Evolutionary conservation across 768 basidiomycete species (phyloP).

Genomic region (Lepiota subincarnata): DNA sequence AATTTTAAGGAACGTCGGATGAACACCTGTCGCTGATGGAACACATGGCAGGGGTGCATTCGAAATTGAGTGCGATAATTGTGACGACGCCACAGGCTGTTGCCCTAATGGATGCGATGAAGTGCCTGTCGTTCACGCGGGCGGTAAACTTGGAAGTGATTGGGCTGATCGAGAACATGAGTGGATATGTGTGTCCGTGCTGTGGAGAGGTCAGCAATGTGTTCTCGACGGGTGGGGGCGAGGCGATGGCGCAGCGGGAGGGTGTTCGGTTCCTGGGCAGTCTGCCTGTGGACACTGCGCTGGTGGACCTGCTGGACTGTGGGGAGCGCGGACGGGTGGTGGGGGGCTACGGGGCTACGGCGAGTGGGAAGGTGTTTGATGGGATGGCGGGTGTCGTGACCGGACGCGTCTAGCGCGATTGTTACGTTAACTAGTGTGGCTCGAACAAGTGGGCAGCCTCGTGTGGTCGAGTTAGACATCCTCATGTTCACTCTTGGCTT

Average conservation of each 20-base stretch:
- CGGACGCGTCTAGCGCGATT: background rate
- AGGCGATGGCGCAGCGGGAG: slow-evolving; percentile 79
- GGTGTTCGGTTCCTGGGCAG: slow-evolving; percentile 76
- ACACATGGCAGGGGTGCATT: slow-evolving; percentile 82
- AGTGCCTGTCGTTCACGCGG: slow-evolving; percentile 93
- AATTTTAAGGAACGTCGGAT: slow-evolving; percentile 86
- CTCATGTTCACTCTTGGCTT: slow-evolving; percentile 3
- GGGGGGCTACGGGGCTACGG: slow-evolving; percentile 59
- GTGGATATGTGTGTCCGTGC: slow-evolving; percentile 96
- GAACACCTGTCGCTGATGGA: slow-evolving; percentile 96
- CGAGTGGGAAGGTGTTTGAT: slow-evolving; percentile 66
- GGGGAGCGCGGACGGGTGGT: slow-evolving; percentile 44
- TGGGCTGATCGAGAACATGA: slow-evolving; percentile 98
- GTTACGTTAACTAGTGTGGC: slow-evolving; percentile 14
- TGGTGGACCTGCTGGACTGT: slow-evolving; percentile 76
- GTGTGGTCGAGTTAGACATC: slow-evolving; percentile 20
- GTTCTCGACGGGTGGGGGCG: slow-evolving; percentile 92
- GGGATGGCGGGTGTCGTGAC: slow-evolving; percentile 37
- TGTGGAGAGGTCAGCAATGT: slow-evolving; percentile 94
- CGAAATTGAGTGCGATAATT: slow-evolving; percentile 76
- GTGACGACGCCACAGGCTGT: slow-evolving; percentile 98
- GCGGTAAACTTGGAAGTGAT: slow-evolving; percentile 82
- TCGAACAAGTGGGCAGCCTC: slow-evolving; percentile 29
- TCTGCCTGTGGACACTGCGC: slow-evolving; percentile 89
- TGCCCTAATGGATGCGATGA: slow-evolving; percentile 91